phyloP scores from a whole-genome alignment of 305 asterid species.

The Rubia balearica region DNA sequence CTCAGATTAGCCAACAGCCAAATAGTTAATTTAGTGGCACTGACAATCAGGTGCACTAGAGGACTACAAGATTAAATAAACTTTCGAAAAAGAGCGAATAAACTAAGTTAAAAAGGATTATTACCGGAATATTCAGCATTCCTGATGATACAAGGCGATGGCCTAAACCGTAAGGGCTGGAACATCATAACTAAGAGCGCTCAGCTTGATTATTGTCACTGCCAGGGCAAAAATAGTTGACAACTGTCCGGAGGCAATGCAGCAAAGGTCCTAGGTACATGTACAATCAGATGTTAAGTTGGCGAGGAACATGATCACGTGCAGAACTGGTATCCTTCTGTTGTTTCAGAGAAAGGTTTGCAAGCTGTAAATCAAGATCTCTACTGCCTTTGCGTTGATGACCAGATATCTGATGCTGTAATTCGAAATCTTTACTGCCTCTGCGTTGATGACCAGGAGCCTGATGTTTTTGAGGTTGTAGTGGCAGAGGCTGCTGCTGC shows the following conservation, averaged over 20 bases:
- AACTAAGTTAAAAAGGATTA: slow-evolving; percentile 9
- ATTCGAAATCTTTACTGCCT: slow-evolving; percentile 42
- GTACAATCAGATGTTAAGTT: slow-evolving; percentile 35
- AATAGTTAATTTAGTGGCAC: slow-evolving; percentile 25
- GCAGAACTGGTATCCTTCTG: slow-evolving; percentile 38
- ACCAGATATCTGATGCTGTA: slow-evolving; percentile 29
- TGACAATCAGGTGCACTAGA: slow-evolving; percentile 54
- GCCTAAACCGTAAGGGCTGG: slow-evolving; percentile 22
- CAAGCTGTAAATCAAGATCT: slow-evolving; percentile 48
- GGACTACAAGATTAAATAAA: slow-evolving; percentile 8
- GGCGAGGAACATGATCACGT: slow-evolving; percentile 47
- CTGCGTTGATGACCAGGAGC: slow-evolving; percentile 44
- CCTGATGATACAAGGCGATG: slow-evolving; percentile 3
- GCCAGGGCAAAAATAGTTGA: slow-evolving; percentile 19
- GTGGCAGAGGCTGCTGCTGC: slow-evolving; percentile 38
- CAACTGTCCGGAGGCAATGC: slow-evolving; percentile 20
- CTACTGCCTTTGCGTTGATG: slow-evolving; percentile 49
- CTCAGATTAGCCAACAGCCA: slow-evolving; percentile 53
- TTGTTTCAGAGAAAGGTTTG: slow-evolving; percentile 57
- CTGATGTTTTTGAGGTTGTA: slow-evolving; percentile 28
- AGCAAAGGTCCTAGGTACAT: slow-evolving; percentile 20
- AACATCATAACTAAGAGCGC: slow-evolving; percentile 17
- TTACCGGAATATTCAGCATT: slow-evolving; percentile 15
- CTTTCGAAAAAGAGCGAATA: neutral
- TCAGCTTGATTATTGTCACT: slow-evolving; percentile 20